These are phyloP conservation scores for Trametes gibbosa DNA, from an alignment of 768 basidiomycete genomes.

Conservation along the genomic window DNA sequence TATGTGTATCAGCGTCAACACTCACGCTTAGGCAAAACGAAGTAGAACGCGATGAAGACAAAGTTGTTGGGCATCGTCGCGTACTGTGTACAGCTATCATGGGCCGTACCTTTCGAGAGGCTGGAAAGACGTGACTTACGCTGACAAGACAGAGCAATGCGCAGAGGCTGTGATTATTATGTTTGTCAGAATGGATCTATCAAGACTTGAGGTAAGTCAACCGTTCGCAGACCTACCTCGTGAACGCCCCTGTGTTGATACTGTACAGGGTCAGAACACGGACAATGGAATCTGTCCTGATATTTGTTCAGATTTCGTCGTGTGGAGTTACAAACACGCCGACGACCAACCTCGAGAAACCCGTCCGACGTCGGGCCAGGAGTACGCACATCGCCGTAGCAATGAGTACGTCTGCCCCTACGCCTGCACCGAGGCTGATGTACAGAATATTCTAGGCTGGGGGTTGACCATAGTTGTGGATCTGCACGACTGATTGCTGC, in stretches of 20 bases:
- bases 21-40: constrained; percentile 25
- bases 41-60: constrained; percentile 27
- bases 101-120: no score
- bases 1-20: not conserved
- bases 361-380: constrained; percentile 14
- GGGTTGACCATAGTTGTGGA: no score
- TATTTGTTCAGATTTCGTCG: no score
- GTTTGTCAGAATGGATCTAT: no score
- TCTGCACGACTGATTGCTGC: not conserved
- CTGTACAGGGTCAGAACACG: constrained; percentile 25
- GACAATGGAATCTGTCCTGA: constrained; percentile 22
- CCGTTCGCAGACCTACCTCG: constrained; percentile 16
- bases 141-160: constrained; percentile 19
- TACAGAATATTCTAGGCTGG: constrained; percentile 24
- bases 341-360: constrained; percentile 10
- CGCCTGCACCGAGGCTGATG: constrained; percentile 22
- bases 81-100: constrained; percentile 15
- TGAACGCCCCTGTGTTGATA: constrained; percentile 27
- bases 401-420: constrained; percentile 24
- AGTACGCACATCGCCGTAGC: constrained; percentile 22
- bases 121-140: constrained; percentile 4
- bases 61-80: constrained; percentile 24
- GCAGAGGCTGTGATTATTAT: constrained; percentile 17
- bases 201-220: not conserved
- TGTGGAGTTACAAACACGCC: no score